Percentiles rank a stretch among this genome's conserved stretches.
Conservation (phyloP, 1,284 basidiomycete species). For the Boletus calvinii region DNA sequence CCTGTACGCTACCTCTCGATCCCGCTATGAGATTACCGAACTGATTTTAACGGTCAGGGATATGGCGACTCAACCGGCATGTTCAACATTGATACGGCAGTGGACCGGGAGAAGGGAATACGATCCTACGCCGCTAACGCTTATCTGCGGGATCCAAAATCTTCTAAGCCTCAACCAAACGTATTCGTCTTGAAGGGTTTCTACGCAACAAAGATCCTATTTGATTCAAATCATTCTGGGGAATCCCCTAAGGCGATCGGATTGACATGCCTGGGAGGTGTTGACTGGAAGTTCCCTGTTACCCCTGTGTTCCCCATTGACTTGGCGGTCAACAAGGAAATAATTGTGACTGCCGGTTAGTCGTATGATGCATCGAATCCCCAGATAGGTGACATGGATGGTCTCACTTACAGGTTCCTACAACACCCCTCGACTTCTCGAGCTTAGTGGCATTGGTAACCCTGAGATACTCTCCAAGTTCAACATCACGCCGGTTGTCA, state of each 20-base stretch:
- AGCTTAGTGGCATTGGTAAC: slow-evolving; percentile 20
- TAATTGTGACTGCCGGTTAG: slow-evolving; percentile 18
- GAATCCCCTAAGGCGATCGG: slow-evolving; percentile 9
- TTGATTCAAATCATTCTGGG: neutral
- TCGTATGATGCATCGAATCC: neutral
- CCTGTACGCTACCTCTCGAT: slow-evolving; percentile 11
- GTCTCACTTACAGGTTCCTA: slow-evolving; percentile 10
- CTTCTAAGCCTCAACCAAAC: slow-evolving; percentile 15
- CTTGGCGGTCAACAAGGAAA: slow-evolving; percentile 11
- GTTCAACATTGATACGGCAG: slow-evolving; percentile 22
- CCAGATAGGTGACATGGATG: neutral
- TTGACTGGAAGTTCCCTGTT: slow-evolving; percentile 14
- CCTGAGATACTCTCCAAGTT: slow-evolving; percentile 18
- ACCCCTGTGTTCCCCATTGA: neutral
- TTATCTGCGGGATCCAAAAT: slow-evolving; percentile 17
- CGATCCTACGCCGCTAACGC: slow-evolving; percentile 24
- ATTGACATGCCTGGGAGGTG: slow-evolving; percentile 11
- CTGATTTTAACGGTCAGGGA: slow-evolving; percentile 13
- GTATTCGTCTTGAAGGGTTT: slow-evolving; percentile 11
- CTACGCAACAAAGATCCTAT: slow-evolving; percentile 17
- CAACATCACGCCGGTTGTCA: slow-evolving; percentile 11
- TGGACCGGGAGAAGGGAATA: slow-evolving; percentile 16
- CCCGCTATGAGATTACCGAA: neutral
- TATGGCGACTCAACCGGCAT: slow-evolving; percentile 23
- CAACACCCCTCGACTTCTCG: slow-evolving; percentile 23